Conservation (phyloP, 2,329 filamentous ascomycete species). For the Xylaria sp. region DNA sequence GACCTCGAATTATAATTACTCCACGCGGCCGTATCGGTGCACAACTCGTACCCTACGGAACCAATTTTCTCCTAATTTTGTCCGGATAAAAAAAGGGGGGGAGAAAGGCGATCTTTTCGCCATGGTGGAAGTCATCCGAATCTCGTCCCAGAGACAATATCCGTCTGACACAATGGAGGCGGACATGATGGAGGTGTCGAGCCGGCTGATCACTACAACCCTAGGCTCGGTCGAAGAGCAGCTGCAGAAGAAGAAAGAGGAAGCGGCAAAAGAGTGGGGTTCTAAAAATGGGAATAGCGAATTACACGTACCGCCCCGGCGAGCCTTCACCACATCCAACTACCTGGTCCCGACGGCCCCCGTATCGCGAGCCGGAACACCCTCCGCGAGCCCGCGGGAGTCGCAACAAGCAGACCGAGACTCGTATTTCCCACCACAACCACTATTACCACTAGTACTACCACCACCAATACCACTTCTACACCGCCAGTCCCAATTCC, state of each 20-base stretch:
- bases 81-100: conserved; percentile 19
- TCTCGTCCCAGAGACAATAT: conserved; percentile 42
- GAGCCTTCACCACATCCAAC: conserved; percentile 49
- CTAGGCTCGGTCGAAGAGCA: conserved; percentile 42
- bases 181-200: conserved; percentile 46
- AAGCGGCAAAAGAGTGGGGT: conserved; percentile 7
- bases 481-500: conserved; percentile 50
- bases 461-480: not conserved
- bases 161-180: conserved; percentile 42
- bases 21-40: conserved; percentile 20
- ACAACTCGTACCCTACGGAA: conserved; percentile 23
- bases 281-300: conserved; percentile 27
- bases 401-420: conserved; percentile 36
- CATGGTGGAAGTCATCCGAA: conserved; percentile 50
- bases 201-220: conserved; percentile 44
- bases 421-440: conserved; percentile 39
- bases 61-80: conserved; percentile 30
- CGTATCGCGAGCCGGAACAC: conserved; percentile 38
- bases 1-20: conserved; percentile 22
- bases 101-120: conserved; percentile 12
- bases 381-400: conserved; percentile 41
- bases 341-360: conserved; percentile 42
- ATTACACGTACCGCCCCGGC: conserved; percentile 43
- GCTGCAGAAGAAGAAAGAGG: conserved; percentile 25
- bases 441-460: conserved; percentile 17